A percentile compares a stretch with the other conserved stretches of the same genome.
phyloP scores from a whole-genome alignment of 2,329 filamentous ascomycete genomes.

The Hypoxylon sp. region DNA sequence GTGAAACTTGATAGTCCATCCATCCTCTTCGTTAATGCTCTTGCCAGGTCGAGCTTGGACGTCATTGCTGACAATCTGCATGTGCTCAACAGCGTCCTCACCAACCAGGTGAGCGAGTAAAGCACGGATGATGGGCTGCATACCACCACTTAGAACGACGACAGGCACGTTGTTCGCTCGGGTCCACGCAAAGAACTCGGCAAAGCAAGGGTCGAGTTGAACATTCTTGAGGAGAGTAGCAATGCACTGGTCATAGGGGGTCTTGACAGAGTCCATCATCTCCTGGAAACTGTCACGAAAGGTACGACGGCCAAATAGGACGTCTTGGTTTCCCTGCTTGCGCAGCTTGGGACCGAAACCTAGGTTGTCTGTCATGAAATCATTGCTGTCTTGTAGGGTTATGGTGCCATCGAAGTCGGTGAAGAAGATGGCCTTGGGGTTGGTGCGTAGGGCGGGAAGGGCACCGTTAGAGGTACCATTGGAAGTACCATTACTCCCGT shows the following conservation, averaged over 20 bases:
- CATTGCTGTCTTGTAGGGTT: slow-evolving; percentile 78
- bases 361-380: slow-evolving; percentile 88
- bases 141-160: slow-evolving; percentile 91
- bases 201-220: slow-evolving; percentile 89
- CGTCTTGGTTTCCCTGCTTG: slow-evolving; percentile 79
- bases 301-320: slow-evolving; percentile 77
- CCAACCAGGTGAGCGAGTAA: slow-evolving; percentile 86
- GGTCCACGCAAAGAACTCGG: slow-evolving; percentile 88
- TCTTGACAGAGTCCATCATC: slow-evolving; percentile 91
- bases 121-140: slow-evolving; percentile 91
- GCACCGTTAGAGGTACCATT: slow-evolving; percentile 43
- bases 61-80: slow-evolving; percentile 93
- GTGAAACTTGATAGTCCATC: slow-evolving; percentile 91
- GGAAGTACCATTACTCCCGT: slow-evolving; percentile 12
- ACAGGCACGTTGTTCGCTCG: slow-evolving; percentile 87
- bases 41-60: slow-evolving; percentile 76
- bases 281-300: slow-evolving; percentile 91
- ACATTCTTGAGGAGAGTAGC: slow-evolving; percentile 84
- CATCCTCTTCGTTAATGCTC: slow-evolving; percentile 82
- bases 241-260: slow-evolving; percentile 87
- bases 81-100: slow-evolving; percentile 78
- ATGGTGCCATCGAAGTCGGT: slow-evolving; percentile 99
- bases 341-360: slow-evolving; percentile 84
- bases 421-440: slow-evolving; percentile 96
- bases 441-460: slow-evolving; percentile 73